A percentile compares a stretch with the other conserved stretches of the same genome.
These are phyloP conservation scores for Parsonsia alboflavescens DNA, from an alignment of 257 asterid species.

Conservation along the genomic window DNA sequence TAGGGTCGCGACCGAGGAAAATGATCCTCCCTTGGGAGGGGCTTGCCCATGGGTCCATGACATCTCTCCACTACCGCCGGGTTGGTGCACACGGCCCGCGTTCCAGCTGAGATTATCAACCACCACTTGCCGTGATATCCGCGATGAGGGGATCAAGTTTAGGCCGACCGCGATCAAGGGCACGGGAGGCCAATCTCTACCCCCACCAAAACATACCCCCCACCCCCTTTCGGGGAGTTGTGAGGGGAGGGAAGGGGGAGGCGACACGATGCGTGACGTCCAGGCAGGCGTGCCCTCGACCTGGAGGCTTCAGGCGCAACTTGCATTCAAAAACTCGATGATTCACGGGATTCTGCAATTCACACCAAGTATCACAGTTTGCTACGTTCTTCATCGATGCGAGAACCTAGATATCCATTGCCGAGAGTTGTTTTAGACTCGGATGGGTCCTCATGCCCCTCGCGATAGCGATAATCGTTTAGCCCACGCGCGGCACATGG, in stretches of 20 bases:
- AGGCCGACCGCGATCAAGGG: not conserved
- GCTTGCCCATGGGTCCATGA: not conserved
- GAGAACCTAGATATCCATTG: slow-evolving; percentile 37
- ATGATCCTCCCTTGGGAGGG: not conserved
- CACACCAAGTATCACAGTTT: slow-evolving; percentile 49
- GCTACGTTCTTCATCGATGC: slow-evolving; percentile 34
- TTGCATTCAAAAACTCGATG: slow-evolving; percentile 64
- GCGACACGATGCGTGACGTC: slow-evolving; percentile 11
- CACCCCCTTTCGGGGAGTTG: not conserved
- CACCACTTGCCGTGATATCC: not conserved
- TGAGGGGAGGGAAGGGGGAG: not conserved
- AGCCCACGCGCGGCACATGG: too few relatives aligned
- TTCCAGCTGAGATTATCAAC: not conserved
- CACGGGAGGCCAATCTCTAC: not conserved
- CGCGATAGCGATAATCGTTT: too few relatives aligned
- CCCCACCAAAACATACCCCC: not conserved
- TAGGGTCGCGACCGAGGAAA: slow-evolving; percentile 1
- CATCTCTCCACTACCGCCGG: not conserved
- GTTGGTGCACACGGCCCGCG: too few relatives aligned
- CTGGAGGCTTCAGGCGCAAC: slow-evolving; percentile 43
- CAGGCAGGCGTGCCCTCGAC: slow-evolving; percentile 15
- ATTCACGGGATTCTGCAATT: slow-evolving; percentile 66
- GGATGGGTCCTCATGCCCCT: too few relatives aligned
- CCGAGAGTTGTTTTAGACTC: too few relatives aligned
- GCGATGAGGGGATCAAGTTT: not conserved